A percentile compares a stretch with the other conserved stretches of the same genome.
Conservation (phyloP, 768 basidiomycete species). For the Boletus vermiculosoides region DNA sequence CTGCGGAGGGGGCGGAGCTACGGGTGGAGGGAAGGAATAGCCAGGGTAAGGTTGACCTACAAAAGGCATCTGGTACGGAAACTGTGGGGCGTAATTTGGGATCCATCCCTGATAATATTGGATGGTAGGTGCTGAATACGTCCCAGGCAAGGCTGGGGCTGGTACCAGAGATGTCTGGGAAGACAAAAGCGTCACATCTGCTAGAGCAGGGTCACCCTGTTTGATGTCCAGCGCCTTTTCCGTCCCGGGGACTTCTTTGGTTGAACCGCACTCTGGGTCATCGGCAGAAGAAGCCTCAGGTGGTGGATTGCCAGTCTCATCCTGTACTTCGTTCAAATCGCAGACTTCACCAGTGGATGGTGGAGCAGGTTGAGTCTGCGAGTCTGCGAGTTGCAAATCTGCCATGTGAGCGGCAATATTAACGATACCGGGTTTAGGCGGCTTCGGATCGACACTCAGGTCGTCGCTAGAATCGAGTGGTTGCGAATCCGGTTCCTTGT, state of each 20-base stretch:
- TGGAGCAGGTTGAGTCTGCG: background rate
- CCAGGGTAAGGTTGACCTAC: constrained; percentile 44
- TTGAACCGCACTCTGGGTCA: constrained; percentile 1
- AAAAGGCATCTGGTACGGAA: constrained; percentile 54
- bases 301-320: background rate
- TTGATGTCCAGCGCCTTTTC: constrained; percentile 32
- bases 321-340: constrained; percentile 21
- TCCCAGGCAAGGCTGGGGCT: constrained; percentile 14
- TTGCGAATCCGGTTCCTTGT: constrained; percentile 40
- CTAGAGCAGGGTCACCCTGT: constrained; percentile 8
- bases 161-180: constrained; percentile 33
- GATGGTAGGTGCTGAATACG: constrained; percentile 41
- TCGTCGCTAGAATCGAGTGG: constrained; percentile 9
- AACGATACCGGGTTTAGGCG: constrained; percentile 6
- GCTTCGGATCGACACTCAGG: constrained; percentile 10
- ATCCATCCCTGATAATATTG: constrained; percentile 56
- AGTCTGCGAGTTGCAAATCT: constrained; percentile 10
- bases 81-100: constrained; percentile 47
- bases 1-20: constrained; percentile 25
- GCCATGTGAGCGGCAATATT: constrained; percentile 12
- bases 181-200: constrained; percentile 6
- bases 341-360: constrained; percentile 8
- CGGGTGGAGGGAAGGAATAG: constrained; percentile 38
- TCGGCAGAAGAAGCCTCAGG: constrained; percentile 1
- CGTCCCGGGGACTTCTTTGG: constrained; percentile 1